Percentiles rank a stretch among this genome's conserved stretches.
Conservation (phyloP, 148 eudicot genomes). For the Rhododendron kiyosumense region DNA sequence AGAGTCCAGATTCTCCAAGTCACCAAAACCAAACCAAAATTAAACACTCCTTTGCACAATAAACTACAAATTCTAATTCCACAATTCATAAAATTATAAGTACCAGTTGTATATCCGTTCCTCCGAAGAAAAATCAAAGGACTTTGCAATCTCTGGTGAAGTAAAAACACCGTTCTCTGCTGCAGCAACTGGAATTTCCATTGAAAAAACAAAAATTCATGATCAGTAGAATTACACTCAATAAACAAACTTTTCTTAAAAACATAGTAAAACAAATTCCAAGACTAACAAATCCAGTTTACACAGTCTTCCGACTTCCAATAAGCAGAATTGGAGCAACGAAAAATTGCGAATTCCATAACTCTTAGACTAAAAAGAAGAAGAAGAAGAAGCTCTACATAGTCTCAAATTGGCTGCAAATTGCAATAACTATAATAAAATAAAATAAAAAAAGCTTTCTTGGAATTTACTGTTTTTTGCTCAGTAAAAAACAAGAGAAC, state of each 20-base stretch:
- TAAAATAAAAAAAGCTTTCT: neutral
- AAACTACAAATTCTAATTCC: neutral
- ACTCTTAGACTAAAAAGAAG: neutral
- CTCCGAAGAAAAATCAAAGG: conserved; percentile 76
- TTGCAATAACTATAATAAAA: too few relatives aligned
- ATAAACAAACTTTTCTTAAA: neutral
- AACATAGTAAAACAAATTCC: neutral
- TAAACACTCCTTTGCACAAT: neutral
- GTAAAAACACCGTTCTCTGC: conserved; percentile 59
- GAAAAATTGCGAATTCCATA: neutral
- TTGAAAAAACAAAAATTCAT: neutral
- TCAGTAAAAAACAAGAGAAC: too few relatives aligned
- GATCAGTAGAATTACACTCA: neutral
- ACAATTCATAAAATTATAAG: neutral
- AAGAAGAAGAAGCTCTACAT: neutral
- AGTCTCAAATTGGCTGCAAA: neutral
- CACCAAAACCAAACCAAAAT: neutral
- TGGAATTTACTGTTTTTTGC: neutral
- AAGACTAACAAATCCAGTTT: neutral
- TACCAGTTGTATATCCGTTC: conserved; percentile 96
- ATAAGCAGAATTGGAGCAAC: neutral
- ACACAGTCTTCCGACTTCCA: neutral
- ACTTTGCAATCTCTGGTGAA: conserved; percentile 70
- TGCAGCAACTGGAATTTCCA: conserved; percentile 49
- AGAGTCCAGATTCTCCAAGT: neutral